Evolutionary conservation across 495 filamentous ascomycete species (phyloP), one percentile per base, ranked within the genome.

Genomic region (Podospora pseudopauciseta): DNA sequence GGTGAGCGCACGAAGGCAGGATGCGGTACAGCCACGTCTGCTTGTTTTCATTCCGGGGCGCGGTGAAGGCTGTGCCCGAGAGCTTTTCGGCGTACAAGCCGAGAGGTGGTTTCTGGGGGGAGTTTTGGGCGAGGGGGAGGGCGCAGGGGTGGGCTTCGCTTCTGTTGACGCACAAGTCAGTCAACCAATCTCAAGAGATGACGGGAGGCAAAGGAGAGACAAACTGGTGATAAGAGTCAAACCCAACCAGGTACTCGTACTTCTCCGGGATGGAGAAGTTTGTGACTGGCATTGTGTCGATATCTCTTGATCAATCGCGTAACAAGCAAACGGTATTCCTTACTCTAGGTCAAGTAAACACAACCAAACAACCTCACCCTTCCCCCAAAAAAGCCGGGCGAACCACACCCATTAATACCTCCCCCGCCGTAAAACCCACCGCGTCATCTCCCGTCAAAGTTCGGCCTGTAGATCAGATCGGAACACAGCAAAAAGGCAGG

Each of bases 1-100:
- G 86, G 73, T 97, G 94, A 5, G 92, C 86, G 55, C 92, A 92
- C 0, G 91, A 86, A 49, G 94, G 94, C 30, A 97, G 82, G 68
- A 96, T 92, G 13, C 94, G 87, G 76, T 97, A 97, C n/a, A 97
- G 88, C 94, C 94, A 97, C 53, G 93, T 86, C 74, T 97, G 94
- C 76, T 90, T 88, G 80, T 96, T 97, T 75, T 95, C 91, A 78
- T 89, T 86, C 19, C 94, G 87, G 0, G 94, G 94, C 5, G 93
- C 92, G 28, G 94, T 97, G 76, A 97, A 97, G 53, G 94, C 90
- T 6, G 94, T 96, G 18, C 94, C 94, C 0, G 94, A 97, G 30
- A 97, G 87, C 85, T 97, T 97, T 78, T 97, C 94, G 60, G 92
- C 86, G 77, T 97, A 97, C 54, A 97, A 86, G 1, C 93, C 94